Conservation (phyloP, 306 rosid species). For the Sicyos edulis region DNA sequence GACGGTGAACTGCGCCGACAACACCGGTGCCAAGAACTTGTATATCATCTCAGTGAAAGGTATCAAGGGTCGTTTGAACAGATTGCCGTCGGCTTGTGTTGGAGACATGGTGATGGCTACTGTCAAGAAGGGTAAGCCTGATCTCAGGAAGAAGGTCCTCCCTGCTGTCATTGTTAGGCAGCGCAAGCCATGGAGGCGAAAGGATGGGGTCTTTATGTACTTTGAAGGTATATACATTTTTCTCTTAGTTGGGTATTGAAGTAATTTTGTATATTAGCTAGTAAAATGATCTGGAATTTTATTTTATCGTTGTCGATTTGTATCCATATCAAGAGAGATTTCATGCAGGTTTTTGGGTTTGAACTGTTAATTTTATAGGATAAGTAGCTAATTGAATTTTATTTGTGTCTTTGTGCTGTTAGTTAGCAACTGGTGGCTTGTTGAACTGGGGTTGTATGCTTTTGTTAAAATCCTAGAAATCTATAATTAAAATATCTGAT, state of each 20-base stretch:
- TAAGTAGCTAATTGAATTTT: neutral
- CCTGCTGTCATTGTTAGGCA: slow-evolving; percentile 62
- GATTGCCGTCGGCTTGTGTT: slow-evolving; percentile 62
- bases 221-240: slow-evolving; percentile 55
- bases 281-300: neutral
- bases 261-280: too few relatives aligned
- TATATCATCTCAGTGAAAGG: slow-evolving; percentile 56
- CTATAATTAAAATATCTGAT: neutral
- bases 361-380: neutral
- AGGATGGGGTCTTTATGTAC: slow-evolving; percentile 63
- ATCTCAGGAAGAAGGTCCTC: slow-evolving; percentile 62
- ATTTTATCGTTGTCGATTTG: neutral
- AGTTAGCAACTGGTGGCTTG: neutral
- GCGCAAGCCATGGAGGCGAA: slow-evolving; percentile 66
- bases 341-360: too few relatives aligned
- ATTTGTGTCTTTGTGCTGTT: neutral
- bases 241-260: too few relatives aligned
- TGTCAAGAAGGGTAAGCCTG: slow-evolving; percentile 62
- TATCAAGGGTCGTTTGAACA: slow-evolving; percentile 54
- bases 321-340: neutral
- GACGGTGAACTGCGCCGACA: slow-evolving; percentile 60
- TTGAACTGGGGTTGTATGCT: neutral
- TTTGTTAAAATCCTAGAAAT: neutral
- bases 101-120: slow-evolving; percentile 75
- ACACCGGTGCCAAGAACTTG: slow-evolving; percentile 55